These are phyloP conservation scores for Fusarium vanettenii DNA, from an alignment of 2,329 filamentous ascomycete genomes.

Conservation along the genomic window DNA sequence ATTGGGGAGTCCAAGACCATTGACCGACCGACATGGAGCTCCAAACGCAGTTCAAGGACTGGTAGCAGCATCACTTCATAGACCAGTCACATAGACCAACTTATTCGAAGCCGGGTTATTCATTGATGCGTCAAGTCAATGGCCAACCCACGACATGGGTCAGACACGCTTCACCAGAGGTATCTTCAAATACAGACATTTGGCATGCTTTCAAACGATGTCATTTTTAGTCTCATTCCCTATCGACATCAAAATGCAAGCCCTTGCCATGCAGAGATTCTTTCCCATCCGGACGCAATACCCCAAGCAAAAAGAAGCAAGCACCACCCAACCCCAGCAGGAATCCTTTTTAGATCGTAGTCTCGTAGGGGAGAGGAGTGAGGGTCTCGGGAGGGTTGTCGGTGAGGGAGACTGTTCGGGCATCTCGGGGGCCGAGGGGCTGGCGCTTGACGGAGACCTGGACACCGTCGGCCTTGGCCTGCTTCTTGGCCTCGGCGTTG, in stretches of 20 bases:
- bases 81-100: background rate
- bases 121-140: constrained; percentile 15
- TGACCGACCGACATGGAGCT: too few species aligned
- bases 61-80: background rate
- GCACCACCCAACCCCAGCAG: constrained; percentile 45
- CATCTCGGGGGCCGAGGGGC: constrained; percentile 81
- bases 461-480: constrained; percentile 91
- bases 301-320: constrained; percentile 56
- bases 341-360: constrained; percentile 81
- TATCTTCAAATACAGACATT: constrained; percentile 37
- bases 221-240: constrained; percentile 52
- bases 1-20: background rate
- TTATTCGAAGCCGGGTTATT: constrained; percentile 4
- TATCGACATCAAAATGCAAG: constrained; percentile 57
- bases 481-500: constrained; percentile 91
- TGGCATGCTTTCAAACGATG: constrained; percentile 46
- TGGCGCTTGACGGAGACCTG: constrained; percentile 94
- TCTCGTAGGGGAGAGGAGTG: constrained; percentile 94
- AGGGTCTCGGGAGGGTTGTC: constrained; percentile 93
- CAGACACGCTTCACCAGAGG: constrained; percentile 34
- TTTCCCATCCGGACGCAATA: constrained; percentile 58
- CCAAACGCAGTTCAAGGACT: background rate
- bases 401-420: constrained; percentile 81
- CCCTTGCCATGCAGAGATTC: constrained; percentile 57
- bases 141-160: constrained; percentile 3